Percentiles rank a stretch among this genome's conserved stretches.
These are phyloP conservation scores for Nicotiana otophora DNA, from an alignment of 257 asterid species.

Conservation along the genomic window DNA sequence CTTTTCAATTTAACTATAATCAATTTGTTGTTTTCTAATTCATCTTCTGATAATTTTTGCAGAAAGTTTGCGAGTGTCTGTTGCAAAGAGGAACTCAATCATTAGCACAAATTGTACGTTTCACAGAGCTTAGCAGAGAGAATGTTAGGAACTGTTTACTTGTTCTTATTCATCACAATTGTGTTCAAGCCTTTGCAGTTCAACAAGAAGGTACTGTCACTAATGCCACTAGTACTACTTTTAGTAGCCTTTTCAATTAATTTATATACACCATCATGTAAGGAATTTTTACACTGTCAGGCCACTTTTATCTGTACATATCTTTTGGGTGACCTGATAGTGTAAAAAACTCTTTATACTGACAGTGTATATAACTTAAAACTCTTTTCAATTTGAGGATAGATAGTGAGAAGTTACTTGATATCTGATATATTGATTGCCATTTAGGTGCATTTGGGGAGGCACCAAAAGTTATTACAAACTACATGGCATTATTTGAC, in stretches of 20 bases:
- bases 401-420: neutral
- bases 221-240: neutral
- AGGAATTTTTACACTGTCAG: neutral
- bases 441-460: constrained; percentile 48
- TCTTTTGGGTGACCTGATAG: neutral
- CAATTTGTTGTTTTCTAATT: neutral
- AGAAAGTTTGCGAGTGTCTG: constrained; percentile 84
- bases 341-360: too few relatives aligned
- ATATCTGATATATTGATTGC: neutral
- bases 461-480: constrained; percentile 42
- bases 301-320: neutral
- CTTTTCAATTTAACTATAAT: neutral
- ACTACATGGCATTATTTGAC: constrained; percentile 66
- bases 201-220: constrained; percentile 45
- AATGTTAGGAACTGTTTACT: constrained; percentile 63
- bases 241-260: neutral
- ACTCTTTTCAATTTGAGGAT: neutral
- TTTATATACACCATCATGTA: too few relatives aligned
- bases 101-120: constrained; percentile 39
- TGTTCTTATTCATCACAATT: constrained; percentile 79
- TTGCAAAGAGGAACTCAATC: constrained; percentile 63
- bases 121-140: constrained; percentile 53
- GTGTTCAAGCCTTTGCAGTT: constrained; percentile 66
- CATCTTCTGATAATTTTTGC: constrained; percentile 3
- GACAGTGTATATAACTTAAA: neutral